Base-by-base conservation (phyloP, 2,329 filamentous ascomycete species). In the Penicillium sp. region DNA sequence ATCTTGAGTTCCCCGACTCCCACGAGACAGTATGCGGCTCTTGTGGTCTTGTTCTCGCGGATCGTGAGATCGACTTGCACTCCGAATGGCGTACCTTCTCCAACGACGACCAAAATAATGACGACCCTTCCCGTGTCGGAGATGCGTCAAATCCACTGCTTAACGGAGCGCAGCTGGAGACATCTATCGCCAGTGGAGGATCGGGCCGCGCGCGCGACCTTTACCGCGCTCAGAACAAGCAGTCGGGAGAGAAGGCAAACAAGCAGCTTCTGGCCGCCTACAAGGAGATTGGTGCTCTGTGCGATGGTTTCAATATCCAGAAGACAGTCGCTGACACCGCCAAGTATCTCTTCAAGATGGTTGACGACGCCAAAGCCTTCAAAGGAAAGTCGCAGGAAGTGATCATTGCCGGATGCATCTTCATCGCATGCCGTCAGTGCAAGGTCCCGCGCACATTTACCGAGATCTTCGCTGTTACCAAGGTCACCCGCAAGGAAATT, bases 41-140 rank as follows among this genome's bases (percentile, higher is more conserved):
- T 58, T 99, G 94, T 68, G 94, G 94, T 36, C 82, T 97, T 32
- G 94, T 99, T 5, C 84, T 99, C 29, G 89, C 90, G 56, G 90
- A 93, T 68, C 89, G 91, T 62, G 92, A 94, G 71, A 92, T 99
- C 69, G 95, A 99, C 71, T 95, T 91, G 57, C 89, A 95, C 59
- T 96, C 92, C 45, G 94, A 99, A 78, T 99, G 94, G 94, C 91
- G 94, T 71, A 99, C 94, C 1, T 99, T 99, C 77, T 92, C 92
- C 71, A 97, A 97, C 72, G 94, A 99, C 70, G 95, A 99, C 72
- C 91, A 96, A 74, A 91, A 91, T 68, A 92, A 90, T 69, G 95
- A 97, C 66, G 94, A 99, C 64, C 94, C 95, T 4, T 97, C 92
- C 55, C 94, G 94, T 91, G 93, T 99, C 62, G 94, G 94, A 79